Percentiles rank a stretch among this genome's conserved stretches.
Conservation (phyloP, 2,329 filamentous ascomycete genomes). For the Dryadomyces quercivorus region DNA sequence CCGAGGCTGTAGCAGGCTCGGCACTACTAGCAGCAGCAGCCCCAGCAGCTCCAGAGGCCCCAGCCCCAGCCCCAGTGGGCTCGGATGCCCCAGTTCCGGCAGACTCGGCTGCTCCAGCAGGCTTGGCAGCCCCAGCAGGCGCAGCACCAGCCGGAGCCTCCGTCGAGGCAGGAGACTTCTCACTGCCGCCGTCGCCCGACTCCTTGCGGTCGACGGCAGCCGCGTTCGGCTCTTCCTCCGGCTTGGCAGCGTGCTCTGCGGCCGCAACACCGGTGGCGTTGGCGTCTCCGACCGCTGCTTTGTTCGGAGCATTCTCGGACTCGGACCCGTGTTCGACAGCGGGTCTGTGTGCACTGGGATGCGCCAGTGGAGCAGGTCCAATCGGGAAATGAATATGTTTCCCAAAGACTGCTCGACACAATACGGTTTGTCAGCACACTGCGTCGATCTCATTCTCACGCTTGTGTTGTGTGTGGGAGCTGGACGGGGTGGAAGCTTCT, state of each 20-base stretch:
- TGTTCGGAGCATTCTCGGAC: not conserved
- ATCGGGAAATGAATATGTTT: not conserved
- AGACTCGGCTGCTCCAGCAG: not conserved
- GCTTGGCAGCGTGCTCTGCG: not conserved
- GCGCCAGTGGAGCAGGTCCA: not conserved
- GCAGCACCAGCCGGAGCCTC: not conserved
- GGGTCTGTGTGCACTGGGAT: not conserved
- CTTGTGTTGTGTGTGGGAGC: not conserved
- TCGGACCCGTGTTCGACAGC: not conserved
- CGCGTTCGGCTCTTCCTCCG: not conserved
- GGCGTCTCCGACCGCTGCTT: not conserved
- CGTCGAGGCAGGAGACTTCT: not conserved
- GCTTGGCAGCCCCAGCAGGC: not conserved
- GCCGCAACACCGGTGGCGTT: not conserved
- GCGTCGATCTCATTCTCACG: not conserved
- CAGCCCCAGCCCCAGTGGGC: not conserved
- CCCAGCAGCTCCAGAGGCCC: not conserved
- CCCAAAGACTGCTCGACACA: not conserved
- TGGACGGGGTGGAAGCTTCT: not conserved
- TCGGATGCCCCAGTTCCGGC: too few species aligned
- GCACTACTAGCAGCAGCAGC: not conserved
- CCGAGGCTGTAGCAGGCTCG: not conserved
- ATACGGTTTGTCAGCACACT: not conserved
- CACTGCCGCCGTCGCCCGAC: not conserved
- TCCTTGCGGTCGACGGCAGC: not conserved